Evolutionary conservation across 2,329 filamentous ascomycete genomes (phyloP), one percentile per base, ranked within the genome.

Genomic region (Didymellaceae sp.): DNA sequence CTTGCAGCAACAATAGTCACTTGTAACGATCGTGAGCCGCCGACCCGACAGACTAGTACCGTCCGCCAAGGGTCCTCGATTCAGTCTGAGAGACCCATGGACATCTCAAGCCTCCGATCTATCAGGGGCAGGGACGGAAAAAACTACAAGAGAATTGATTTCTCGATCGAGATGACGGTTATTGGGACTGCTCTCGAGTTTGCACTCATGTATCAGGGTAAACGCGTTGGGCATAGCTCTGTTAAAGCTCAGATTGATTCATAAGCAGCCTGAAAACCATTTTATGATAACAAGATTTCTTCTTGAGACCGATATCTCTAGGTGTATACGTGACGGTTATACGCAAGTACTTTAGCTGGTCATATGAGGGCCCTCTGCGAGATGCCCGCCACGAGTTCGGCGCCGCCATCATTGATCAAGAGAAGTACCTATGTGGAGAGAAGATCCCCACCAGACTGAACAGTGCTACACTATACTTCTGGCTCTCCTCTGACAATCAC

Each of bases 331-430:
- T n/a, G n/a, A n/a, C n/a, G 45, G 45, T 51, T 16, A 32, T 54
- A 45, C 51, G 42, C 25, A 42, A 57, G 35, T 40, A 55, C 26
- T 55, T 45, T 26, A 52, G 30, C 35, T 49, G 52, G 43, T 43
- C 51, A n/a, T 57, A 39, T 43, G 52, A 57, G 22, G 51, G 46
- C 16, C 52, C 51, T 22, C 22, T 54, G 35, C 46, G 54, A 48
- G 52, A 57, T 24, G 52, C 54, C 26, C 51, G 52, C 10, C 54
- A 57, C 40, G 47, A 57, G 18, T 57, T 57, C 22, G 52, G 51
- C 35, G 40, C 43, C 7, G 54, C 54, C 26, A 55, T 57, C 22
- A 46, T 55, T 7, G 34, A 52, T 28, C 47, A 55, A 22, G 33
- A 55, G 51, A 35, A 48, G 31, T 11, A 55, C 17, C 47, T 55